phyloP scores from a whole-genome alignment of 352 stramenopile species.

The Albugo candida region DNA sequence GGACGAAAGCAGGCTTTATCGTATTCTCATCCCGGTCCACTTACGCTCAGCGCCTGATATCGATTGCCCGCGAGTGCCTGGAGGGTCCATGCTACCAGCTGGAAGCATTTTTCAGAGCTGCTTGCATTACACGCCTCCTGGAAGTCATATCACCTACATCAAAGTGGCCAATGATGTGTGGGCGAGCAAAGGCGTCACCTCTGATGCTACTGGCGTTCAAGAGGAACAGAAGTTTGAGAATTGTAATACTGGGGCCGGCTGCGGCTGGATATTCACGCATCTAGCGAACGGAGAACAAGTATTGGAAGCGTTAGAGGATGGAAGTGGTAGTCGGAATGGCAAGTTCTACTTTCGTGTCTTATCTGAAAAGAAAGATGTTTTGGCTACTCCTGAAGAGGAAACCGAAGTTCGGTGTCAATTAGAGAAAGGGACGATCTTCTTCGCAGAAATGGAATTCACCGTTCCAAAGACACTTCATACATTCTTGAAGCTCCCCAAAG shows the following conservation, averaged over 20 bases:
- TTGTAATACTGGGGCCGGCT: slow-evolving; percentile 17
- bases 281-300: slow-evolving; percentile 43
- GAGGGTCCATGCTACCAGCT: slow-evolving; percentile 32
- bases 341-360: slow-evolving; percentile 70
- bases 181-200: slow-evolving; percentile 1
- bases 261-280: slow-evolving; percentile 46
- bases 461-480: slow-evolving; percentile 45
- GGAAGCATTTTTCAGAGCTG: slow-evolving; percentile 63
- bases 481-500: slow-evolving; percentile 50
- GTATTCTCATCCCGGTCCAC: slow-evolving; percentile 39
- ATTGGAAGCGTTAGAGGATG: slow-evolving; percentile 44
- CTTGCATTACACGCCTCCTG: slow-evolving; percentile 56
- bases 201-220: too few species aligned
- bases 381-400: slow-evolving; percentile 47
- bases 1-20: slow-evolving; percentile 56
- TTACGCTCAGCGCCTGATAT: slow-evolving; percentile 55
- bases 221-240: too few species aligned
- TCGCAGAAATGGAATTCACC: slow-evolving; percentile 66
- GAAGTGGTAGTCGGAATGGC: slow-evolving; percentile 57
- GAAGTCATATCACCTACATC: slow-evolving; percentile 59
- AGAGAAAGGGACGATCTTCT: slow-evolving; percentile 47
- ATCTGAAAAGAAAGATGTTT: slow-evolving; percentile 41
- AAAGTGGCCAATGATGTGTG: slow-evolving; percentile 42
- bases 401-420: slow-evolving; percentile 44
- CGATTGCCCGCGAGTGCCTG: slow-evolving; percentile 47